Conservation (phyloP, 306 rosid genomes). For the Luffa aegyptiaca region DNA sequence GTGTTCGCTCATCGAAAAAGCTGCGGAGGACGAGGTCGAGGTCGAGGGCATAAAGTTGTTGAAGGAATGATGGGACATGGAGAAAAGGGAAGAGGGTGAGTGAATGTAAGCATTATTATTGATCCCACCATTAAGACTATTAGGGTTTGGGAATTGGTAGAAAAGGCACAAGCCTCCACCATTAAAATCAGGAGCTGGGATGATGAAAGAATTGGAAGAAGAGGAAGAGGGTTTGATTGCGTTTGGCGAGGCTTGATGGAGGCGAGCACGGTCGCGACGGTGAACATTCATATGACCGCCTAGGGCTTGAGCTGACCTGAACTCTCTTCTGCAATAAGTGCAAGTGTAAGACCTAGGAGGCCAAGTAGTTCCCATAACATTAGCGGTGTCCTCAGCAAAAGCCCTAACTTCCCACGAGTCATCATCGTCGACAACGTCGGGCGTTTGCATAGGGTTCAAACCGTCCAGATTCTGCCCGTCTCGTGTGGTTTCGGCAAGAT, state of each 20-base stretch:
- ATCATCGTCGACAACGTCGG: slow-evolving; percentile 45
- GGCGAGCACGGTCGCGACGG: slow-evolving; percentile 96
- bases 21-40: slow-evolving; percentile 10
- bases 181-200: slow-evolving; percentile 51
- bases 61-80: slow-evolving; percentile 33
- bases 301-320: slow-evolving; percentile 88
- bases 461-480: neutral
- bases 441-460: slow-evolving; percentile 37
- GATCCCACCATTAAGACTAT: slow-evolving; percentile 8
- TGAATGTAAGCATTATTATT: slow-evolving; percentile 8
- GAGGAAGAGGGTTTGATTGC: slow-evolving; percentile 6
- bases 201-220: slow-evolving; percentile 12
- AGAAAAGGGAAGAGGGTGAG: slow-evolving; percentile 52
- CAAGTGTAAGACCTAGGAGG: slow-evolving; percentile 93
- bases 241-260: slow-evolving; percentile 38
- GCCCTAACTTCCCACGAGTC: slow-evolving; percentile 94
- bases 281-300: slow-evolving; percentile 99
- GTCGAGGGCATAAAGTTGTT: slow-evolving; percentile 20
- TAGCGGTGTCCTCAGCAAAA: slow-evolving; percentile 79
- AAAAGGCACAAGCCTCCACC: slow-evolving; percentile 52
- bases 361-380: slow-evolving; percentile 77
- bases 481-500: neutral
- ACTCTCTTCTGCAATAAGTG: slow-evolving; percentile 74
- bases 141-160: slow-evolving; percentile 70
- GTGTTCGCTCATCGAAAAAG: slow-evolving; percentile 8